Evolutionary conservation across 192 early-diverging fungal genomes (phyloP).

Genomic region (Backusella sp.): DNA sequence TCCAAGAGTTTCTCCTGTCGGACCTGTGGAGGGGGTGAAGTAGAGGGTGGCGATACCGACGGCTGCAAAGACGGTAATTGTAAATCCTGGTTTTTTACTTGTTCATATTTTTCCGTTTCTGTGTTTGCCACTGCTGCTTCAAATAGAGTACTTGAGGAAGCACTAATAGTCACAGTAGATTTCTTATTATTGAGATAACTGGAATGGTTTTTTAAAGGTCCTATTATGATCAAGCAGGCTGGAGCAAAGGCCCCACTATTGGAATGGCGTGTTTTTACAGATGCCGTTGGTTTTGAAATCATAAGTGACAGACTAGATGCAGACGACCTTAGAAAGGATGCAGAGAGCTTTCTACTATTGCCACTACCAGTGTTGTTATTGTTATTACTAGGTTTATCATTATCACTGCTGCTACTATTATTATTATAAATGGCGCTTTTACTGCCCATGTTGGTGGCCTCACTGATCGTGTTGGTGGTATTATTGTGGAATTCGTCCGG

Average conservation of each 20-base stretch:
- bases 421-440: background rate
- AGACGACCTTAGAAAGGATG: slow-evolving; percentile 13
- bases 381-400: background rate
- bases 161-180: no score
- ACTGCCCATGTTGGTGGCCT: background rate
- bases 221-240: background rate
- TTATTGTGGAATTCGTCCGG: background rate
- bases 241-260: background rate
- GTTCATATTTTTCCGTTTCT: background rate
- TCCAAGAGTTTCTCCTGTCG: background rate
- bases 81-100: background rate
- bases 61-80: background rate
- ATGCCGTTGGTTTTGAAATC: background rate
- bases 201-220: background rate
- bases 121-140: background rate
- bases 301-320: slow-evolving; percentile 18
- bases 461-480: background rate
- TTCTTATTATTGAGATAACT: background rate
- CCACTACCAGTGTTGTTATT: background rate
- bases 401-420: background rate
- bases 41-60: background rate
- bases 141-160: background rate
- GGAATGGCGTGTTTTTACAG: background rate
- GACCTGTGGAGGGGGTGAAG: background rate
- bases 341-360: background rate